These are phyloP conservation scores for Eucalyptus virginea DNA, from an alignment of 345 rosid species.

Conservation along the genomic window DNA sequence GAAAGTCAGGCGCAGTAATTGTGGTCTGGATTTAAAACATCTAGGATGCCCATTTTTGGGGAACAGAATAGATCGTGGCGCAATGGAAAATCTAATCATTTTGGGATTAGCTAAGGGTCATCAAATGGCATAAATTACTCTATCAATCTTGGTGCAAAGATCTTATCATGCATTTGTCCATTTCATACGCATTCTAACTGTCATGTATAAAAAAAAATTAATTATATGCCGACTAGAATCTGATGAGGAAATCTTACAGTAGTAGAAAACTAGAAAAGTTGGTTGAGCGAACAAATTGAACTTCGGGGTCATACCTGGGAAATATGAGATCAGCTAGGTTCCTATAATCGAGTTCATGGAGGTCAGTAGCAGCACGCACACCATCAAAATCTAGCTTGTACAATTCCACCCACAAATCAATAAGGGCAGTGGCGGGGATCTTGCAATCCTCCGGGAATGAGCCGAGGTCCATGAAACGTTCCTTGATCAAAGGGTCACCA, in stretches of 20 bases:
- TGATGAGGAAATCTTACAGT: background rate
- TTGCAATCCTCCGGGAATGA: slow-evolving; percentile 45
- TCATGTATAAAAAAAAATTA: background rate
- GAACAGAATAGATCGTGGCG: background rate
- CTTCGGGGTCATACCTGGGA: slow-evolving; percentile 14
- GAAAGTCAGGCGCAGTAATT: background rate
- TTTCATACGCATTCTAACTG: background rate
- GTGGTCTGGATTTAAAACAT: background rate
- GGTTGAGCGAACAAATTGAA: background rate
- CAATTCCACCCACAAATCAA: slow-evolving; percentile 46
- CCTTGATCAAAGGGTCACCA: background rate
- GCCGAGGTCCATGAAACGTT: slow-evolving; percentile 50
- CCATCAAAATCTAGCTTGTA: slow-evolving; percentile 8
- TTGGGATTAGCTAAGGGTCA: background rate
- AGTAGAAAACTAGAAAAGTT: background rate
- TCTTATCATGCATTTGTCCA: background rate
- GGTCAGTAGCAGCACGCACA: slow-evolving; percentile 10
- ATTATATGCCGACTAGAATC: background rate
- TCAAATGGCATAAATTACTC: background rate
- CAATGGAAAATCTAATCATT: background rate
- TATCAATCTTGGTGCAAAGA: background rate
- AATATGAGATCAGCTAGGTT: slow-evolving; percentile 1
- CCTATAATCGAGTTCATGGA: slow-evolving; percentile 24
- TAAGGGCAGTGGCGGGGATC: slow-evolving; percentile 29
- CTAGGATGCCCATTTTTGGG: background rate